These are phyloP conservation scores for Neurospora sp. DNA, from an alignment of 495 filamentous ascomycete species.

Conservation along the genomic window DNA sequence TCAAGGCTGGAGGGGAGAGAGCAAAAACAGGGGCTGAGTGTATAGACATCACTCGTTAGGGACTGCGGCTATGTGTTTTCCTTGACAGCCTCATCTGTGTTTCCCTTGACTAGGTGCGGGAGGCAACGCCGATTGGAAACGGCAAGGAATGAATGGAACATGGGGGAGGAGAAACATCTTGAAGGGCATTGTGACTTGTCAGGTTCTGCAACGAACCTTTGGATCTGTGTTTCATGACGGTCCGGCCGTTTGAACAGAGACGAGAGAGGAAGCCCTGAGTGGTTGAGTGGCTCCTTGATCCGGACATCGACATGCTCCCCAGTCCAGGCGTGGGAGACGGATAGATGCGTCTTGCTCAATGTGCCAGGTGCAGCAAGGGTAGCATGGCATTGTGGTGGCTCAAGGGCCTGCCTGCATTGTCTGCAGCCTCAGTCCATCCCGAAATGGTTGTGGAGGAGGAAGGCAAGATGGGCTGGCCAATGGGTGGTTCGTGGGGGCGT, in stretches of 20 bases:
- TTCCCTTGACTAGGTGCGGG: neutral
- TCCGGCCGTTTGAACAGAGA: conserved; percentile 16
- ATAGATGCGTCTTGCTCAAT: neutral
- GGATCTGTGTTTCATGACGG: conserved; percentile 13
- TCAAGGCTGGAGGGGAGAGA: neutral
- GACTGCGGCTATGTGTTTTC: neutral
- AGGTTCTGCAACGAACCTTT: conserved; percentile 10
- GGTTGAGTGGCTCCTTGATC: conserved; percentile 8
- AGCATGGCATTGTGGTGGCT: neutral
- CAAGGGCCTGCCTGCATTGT: neutral
- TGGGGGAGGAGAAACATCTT: conserved; percentile 1
- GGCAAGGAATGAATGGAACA: neutral
- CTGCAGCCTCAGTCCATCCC: neutral
- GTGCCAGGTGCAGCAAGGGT: neutral
- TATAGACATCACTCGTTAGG: neutral
- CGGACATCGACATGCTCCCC: conserved; percentile 18
- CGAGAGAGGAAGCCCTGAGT: neutral
- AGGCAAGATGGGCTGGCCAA: conserved; percentile 10
- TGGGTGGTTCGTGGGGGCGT: conserved; percentile 10
- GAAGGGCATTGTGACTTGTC: conserved; percentile 10
- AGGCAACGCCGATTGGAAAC: neutral
- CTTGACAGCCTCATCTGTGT: conserved; percentile 5
- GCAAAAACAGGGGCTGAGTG: neutral
- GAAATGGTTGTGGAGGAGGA: neutral
- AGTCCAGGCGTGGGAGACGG: neutral